Conservation (phyloP, 768 basidiomycete genomes). For the Lactifluus piperatus region DNA sequence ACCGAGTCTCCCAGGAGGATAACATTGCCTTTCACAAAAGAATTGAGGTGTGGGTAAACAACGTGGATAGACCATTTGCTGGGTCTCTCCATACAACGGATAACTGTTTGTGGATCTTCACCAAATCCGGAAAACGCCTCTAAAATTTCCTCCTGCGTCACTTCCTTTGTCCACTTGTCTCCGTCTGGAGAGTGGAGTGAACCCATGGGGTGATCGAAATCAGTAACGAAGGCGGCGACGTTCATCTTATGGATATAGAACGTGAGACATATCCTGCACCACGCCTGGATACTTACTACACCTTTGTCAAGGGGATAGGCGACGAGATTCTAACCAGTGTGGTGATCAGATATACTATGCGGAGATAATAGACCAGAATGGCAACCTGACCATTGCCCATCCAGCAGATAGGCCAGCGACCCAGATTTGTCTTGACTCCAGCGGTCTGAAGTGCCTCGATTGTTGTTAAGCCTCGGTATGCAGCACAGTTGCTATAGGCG, state of each 20-base stretch:
- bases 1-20: background rate
- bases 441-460: background rate
- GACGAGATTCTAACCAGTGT: too few relatives aligned
- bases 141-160: background rate
- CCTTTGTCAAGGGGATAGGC: too few relatives aligned
- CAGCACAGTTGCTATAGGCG: background rate
- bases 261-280: background rate
- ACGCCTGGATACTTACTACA: too few relatives aligned
- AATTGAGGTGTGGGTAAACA: background rate
- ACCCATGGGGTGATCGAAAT: background rate
- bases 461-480: background rate
- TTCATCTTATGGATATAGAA: background rate
- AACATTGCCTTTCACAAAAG: background rate
- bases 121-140: background rate
- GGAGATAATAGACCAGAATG: background rate
- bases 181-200: background rate
- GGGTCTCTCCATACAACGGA: background rate
- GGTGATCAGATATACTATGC: background rate
- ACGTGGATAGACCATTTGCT: background rate
- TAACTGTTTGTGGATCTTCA: background rate
- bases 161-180: background rate
- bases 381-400: background rate
- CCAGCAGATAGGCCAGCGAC: background rate
- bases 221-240: background rate
- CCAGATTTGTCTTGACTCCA: background rate